These are phyloP conservation scores for Colletotrichum orbiculare DNA, from an alignment of 2,329 filamentous ascomycete species.

Conservation along the genomic window DNA sequence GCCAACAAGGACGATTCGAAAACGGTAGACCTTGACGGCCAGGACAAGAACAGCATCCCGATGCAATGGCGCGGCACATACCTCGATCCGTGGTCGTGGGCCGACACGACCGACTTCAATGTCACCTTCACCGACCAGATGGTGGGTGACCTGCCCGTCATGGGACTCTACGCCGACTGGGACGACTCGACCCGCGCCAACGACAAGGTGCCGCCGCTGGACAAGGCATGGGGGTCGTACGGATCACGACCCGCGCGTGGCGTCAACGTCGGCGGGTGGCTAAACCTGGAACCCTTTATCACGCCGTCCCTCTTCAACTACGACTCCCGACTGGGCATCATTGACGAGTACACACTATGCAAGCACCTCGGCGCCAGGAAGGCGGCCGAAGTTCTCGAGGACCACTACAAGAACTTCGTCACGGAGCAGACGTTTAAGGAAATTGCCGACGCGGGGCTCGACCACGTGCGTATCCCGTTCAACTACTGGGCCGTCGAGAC, in stretches of 20 bases:
- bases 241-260: constrained; percentile 83
- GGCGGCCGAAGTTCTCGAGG: constrained; percentile 77
- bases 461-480: constrained; percentile 96
- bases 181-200: constrained; percentile 86
- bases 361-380: constrained; percentile 74
- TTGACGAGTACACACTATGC: constrained; percentile 90
- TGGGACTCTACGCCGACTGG: constrained; percentile 88
- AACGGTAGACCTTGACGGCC: constrained; percentile 57
- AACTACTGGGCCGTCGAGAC: constrained; percentile 94
- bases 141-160: constrained; percentile 88
- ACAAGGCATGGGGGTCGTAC: constrained; percentile 82
- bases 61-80: constrained; percentile 76
- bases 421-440: constrained; percentile 85
- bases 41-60: constrained; percentile 69
- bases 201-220: constrained; percentile 79
- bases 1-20: constrained; percentile 42
- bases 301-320: constrained; percentile 88
- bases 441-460: constrained; percentile 87
- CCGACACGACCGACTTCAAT: constrained; percentile 91
- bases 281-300: constrained; percentile 94
- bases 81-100: constrained; percentile 92
- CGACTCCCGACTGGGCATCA: constrained; percentile 71
- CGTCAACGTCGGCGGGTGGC: constrained; percentile 94
- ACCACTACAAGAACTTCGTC: constrained; percentile 91
- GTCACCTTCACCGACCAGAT: constrained; percentile 89